A percentile compares a stretch with the other conserved stretches of the same genome.
phyloP scores from a whole-genome alignment of 331 rosid species.

The Phaseolus coccineus region DNA sequence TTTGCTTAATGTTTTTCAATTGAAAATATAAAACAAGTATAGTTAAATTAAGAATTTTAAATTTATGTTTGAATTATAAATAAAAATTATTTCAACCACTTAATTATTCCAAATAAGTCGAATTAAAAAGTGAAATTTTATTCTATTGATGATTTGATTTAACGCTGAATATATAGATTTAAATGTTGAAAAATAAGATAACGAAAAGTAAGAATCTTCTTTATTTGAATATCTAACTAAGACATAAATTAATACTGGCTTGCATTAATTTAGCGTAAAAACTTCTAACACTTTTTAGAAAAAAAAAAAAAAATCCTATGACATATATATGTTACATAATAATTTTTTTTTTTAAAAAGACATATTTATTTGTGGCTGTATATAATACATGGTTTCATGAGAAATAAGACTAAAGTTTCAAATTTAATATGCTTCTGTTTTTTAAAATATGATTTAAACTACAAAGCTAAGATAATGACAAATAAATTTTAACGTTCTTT shows the following conservation, averaged over 20 bases:
- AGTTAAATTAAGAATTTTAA: not conserved
- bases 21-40: too few relatives aligned
- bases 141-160: not conserved
- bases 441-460: not conserved
- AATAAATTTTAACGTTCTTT: too few relatives aligned
- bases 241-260: not conserved
- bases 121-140: not conserved
- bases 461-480: not conserved
- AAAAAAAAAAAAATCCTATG: not conserved
- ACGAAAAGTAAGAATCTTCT: not conserved
- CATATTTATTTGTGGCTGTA: not conserved
- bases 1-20: too few relatives aligned
- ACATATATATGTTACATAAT: too few relatives aligned
- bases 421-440: not conserved
- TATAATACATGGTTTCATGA: not conserved
- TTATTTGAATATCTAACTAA: not conserved
- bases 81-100: not conserved
- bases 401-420: not conserved
- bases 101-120: not conserved
- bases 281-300: not conserved
- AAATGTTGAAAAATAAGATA: too few relatives aligned
- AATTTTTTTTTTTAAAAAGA: too few relatives aligned
- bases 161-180: not conserved
- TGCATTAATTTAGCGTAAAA: not conserved
- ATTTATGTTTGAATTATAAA: not conserved